phyloP scores from a whole-genome alignment of 2,329 filamentous ascomycete species.

The Aspergillaceae sp. region DNA sequence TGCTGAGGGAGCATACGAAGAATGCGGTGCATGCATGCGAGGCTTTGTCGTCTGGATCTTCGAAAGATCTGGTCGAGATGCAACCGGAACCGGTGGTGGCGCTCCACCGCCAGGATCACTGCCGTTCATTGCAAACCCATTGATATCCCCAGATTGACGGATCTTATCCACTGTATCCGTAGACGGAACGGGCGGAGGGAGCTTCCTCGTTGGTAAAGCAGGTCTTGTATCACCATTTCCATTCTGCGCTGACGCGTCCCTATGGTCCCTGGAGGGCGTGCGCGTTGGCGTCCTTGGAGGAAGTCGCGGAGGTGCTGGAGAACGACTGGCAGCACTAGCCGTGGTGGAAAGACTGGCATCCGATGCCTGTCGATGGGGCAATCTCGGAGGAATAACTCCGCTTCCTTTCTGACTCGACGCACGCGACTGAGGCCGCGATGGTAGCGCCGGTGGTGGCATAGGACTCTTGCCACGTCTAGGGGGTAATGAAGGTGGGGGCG shows the following conservation, averaged over 20 bases:
- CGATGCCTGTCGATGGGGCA: conserved; percentile 16
- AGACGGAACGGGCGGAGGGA: conserved; percentile 29
- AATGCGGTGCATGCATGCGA: conserved; percentile 16
- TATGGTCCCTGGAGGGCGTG: conserved; percentile 13
- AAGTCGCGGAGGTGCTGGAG: conserved; percentile 1
- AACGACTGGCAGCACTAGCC: conserved; percentile 1
- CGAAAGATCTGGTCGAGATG: conserved; percentile 51
- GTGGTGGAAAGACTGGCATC: conserved; percentile 8
- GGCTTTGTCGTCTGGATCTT: conserved; percentile 49
- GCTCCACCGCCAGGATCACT: conserved; percentile 8
- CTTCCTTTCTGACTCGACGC: conserved; percentile 3
- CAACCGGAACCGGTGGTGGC: conserved; percentile 45
- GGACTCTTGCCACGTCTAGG: conserved; percentile 34
- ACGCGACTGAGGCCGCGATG: conserved; percentile 13
- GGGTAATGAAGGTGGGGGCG: conserved; percentile 44
- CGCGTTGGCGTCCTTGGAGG: conserved; percentile 15
- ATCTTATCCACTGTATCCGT: conserved; percentile 13
- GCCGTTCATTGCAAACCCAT: conserved; percentile 11
- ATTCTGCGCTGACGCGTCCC: conserved; percentile 9
- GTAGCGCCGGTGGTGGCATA: conserved; percentile 11
- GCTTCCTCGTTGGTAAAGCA: conserved; percentile 18
- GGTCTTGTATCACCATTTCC: conserved; percentile 8
- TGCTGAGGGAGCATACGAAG: conserved; percentile 7
- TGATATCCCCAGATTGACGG: conserved; percentile 40
- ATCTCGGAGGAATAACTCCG: conserved; percentile 8